Conservation (phyloP, 2,329 filamentous ascomycete species). For the Trichoderma sp. region DNA sequence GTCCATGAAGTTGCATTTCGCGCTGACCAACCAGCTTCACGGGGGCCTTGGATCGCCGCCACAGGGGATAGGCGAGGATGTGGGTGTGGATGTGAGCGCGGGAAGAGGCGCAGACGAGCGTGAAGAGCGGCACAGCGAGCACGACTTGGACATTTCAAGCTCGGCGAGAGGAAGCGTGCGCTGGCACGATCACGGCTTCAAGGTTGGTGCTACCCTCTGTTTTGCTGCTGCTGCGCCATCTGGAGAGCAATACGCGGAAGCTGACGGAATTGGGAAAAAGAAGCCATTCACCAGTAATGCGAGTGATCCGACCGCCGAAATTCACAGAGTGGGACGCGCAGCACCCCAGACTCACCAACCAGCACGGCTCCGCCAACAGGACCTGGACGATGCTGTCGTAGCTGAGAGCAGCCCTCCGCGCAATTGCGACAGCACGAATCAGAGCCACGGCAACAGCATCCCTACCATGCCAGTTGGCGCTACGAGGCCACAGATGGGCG, state of each 20-base stretch:
- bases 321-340: constrained; percentile 18
- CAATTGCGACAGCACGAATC: background rate
- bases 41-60: constrained; percentile 13
- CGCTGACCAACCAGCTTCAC: constrained; percentile 19
- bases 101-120: background rate
- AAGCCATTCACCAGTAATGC: constrained; percentile 18
- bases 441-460: constrained; percentile 24
- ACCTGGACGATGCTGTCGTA: constrained; percentile 20
- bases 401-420: constrained; percentile 26
- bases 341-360: constrained; percentile 14
- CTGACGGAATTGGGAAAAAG: constrained; percentile 8
- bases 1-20: constrained; percentile 15
- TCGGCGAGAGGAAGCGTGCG: background rate
- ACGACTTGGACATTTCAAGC: background rate
- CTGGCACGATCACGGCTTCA: background rate
- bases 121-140: background rate
- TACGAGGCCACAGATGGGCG: constrained; percentile 30
- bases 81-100: background rate
- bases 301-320: constrained; percentile 2
- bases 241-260: background rate
- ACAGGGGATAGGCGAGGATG: constrained; percentile 1
- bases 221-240: no score
- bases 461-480: constrained; percentile 28
- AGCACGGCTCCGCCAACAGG: constrained; percentile 3
- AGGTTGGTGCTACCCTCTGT: constrained; percentile 1